Percentiles rank a stretch among this genome's conserved stretches.
Conservation (phyloP, 257 asterid genomes). For the Lavandula angustifolia region DNA sequence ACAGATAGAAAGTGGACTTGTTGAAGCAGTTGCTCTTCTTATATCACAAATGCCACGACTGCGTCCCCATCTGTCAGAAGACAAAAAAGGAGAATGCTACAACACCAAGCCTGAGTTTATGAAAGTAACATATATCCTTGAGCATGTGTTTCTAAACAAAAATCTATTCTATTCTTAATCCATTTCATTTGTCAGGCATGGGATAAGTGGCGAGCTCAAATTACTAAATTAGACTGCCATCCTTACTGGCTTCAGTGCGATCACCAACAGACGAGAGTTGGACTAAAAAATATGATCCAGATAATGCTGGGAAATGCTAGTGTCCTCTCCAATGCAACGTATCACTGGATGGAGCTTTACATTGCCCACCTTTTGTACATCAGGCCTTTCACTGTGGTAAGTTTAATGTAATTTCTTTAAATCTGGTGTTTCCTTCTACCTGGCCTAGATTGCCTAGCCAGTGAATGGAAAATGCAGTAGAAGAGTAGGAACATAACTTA, state of each 20-base stretch:
- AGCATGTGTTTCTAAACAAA: slow-evolving; percentile 18
- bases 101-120: slow-evolving; percentile 81
- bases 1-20: slow-evolving; percentile 94
- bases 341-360: slow-evolving; percentile 86
- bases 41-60: slow-evolving; percentile 85
- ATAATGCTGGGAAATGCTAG: slow-evolving; percentile 81
- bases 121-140: slow-evolving; percentile 56
- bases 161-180: slow-evolving; percentile 17
- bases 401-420: slow-evolving; percentile 28
- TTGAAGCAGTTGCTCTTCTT: slow-evolving; percentile 89
- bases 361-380: slow-evolving; percentile 81
- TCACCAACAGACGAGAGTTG: slow-evolving; percentile 72
- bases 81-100: slow-evolving; percentile 70
- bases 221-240: slow-evolving; percentile 87
- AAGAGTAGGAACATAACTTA: slow-evolving; percentile 18
- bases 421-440: slow-evolving; percentile 9
- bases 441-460: slow-evolving; percentile 5
- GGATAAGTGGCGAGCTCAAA: slow-evolving; percentile 94
- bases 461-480: slow-evolving; percentile 24
- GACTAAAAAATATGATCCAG: slow-evolving; percentile 84
- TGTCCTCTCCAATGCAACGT: slow-evolving; percentile 65
- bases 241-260: slow-evolving; percentile 91
- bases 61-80: slow-evolving; percentile 61
- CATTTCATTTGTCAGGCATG: slow-evolving; percentile 65
- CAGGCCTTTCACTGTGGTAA: slow-evolving; percentile 84